Evolutionary conservation across 768 basidiomycete genomes (phyloP), one percentile per base, ranked within the genome.

Genomic region (Termitomyces sp.): DNA sequence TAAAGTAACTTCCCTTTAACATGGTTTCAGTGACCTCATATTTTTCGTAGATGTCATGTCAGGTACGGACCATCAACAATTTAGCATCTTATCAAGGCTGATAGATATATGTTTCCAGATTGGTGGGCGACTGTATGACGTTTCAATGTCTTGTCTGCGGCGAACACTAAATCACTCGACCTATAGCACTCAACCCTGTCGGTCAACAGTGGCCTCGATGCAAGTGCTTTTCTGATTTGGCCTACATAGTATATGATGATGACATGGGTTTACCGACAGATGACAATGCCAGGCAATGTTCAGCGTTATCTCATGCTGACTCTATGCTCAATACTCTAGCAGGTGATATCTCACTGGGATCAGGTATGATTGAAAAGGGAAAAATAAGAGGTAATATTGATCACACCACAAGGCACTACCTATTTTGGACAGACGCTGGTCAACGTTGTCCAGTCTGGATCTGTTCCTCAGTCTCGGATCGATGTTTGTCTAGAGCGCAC

Each of bases 361-460:
- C 77, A 74, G 87, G 86, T 72, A 50, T 18, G 62, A 13, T 35
- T 11, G 29, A 43, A 16, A 43, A 9, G 15, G 36, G 22, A 41
- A 46, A 53, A 27, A 22, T 31, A 38, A 36, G 36, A 39, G 25
- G 12, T 31, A n/a, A 27, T 35, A 39, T 38, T 38, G 7, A 31
- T 36, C 27, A 46, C 13, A 15, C 20, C 15, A 1, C 16, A 29
- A 70, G 74, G 73, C 6, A 74, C 74, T 0, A 77, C 70, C 15
- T 86, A 81, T 68, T 88, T 87, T 53, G 90, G 90, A 3, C 68
- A 70, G 33, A 77, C 78, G 50, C 70, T 91, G 9, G 80, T 83
- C 0, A 64, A 72, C 29, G 82, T 80, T 10, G 86, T 91, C 15
- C 73, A 79, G 54, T 82, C 80, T 39, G 81, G 85, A 16, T 71